phyloP scores from a whole-genome alignment of 2,329 filamentous ascomycete species.

The Gremmenia infestans region DNA sequence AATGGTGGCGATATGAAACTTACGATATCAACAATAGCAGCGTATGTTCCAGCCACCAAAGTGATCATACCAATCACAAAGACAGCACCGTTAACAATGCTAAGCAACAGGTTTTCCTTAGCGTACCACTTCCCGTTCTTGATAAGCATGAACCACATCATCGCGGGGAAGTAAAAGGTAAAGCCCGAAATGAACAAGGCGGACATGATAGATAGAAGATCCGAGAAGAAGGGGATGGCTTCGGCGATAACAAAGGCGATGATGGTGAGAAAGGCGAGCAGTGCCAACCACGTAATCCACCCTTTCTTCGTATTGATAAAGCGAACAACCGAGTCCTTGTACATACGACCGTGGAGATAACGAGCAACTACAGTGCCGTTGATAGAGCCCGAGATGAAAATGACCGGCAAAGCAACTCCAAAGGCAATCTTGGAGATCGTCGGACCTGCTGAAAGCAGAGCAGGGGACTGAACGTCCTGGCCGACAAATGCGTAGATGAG shows the following conservation, averaged over 20 bases:
- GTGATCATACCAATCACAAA: slow-evolving; percentile 21
- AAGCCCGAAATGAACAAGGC: slow-evolving; percentile 33
- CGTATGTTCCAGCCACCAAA: slow-evolving; percentile 22
- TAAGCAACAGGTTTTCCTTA: slow-evolving; percentile 19
- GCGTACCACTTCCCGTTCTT: slow-evolving; percentile 25
- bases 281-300: slow-evolving; percentile 48
- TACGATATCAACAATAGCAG: slow-evolving; percentile 22
- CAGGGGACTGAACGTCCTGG: slow-evolving; percentile 49
- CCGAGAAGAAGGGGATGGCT: slow-evolving; percentile 64
- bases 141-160: slow-evolving; percentile 27
- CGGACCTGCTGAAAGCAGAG: slow-evolving; percentile 49
- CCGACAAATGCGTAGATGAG: slow-evolving; percentile 59
- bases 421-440: slow-evolving; percentile 53
- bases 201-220: slow-evolving; percentile 53
- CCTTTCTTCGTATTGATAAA: slow-evolving; percentile 24
- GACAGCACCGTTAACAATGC: slow-evolving; percentile 17
- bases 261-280: slow-evolving; percentile 52
- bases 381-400: slow-evolving; percentile 58
- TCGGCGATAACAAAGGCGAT: slow-evolving; percentile 64
- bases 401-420: slow-evolving; percentile 55
- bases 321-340: slow-evolving; percentile 19
- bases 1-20: slow-evolving; percentile 4
- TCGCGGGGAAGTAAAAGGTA: slow-evolving; percentile 26
- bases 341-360: slow-evolving; percentile 26
- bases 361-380: slow-evolving; percentile 48